phyloP scores from a whole-genome alignment of 2,329 filamentous ascomycete species.

The Magnaporthiopsis poae region DNA sequence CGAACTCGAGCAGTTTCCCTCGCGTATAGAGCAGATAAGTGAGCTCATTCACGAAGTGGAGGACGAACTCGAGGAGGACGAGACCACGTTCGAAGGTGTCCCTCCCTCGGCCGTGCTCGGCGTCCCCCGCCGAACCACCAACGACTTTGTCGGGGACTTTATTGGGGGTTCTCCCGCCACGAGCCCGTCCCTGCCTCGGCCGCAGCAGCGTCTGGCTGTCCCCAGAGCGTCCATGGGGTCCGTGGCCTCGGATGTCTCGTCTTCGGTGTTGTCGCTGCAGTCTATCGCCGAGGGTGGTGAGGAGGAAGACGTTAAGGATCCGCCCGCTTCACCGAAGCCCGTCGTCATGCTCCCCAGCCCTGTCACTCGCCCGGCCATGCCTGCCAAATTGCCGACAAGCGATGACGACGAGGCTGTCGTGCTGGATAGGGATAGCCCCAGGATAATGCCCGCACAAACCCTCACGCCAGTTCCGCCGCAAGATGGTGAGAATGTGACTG shows the following conservation, averaged over 20 bases:
- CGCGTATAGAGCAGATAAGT: conserved; percentile 33
- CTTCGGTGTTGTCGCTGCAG: conserved; percentile 29
- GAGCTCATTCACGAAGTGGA: conserved; percentile 36
- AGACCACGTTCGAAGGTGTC: conserved; percentile 25
- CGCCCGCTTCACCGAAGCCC: conserved; percentile 10
- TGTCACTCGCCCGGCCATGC: conserved; percentile 9
- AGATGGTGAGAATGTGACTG: not conserved
- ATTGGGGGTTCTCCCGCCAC: conserved; percentile 24
- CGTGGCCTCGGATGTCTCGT: conserved; percentile 20
- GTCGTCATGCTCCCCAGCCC: conserved; percentile 18
- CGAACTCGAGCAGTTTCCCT: conserved; percentile 39
- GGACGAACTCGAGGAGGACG: conserved; percentile 32
- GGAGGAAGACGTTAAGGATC: conserved; percentile 13
- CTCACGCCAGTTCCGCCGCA: not conserved
- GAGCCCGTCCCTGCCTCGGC: conserved; percentile 22
- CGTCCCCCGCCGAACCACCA: conserved; percentile 23
- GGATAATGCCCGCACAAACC: not conserved
- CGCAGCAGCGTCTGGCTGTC: conserved; percentile 18
- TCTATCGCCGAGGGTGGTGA: conserved; percentile 35
- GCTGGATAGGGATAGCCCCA: conserved; percentile 17
- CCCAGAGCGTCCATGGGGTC: conserved; percentile 20
- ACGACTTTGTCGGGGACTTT: conserved; percentile 29
- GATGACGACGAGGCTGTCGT: conserved; percentile 35
- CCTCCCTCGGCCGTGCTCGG: conserved; percentile 27
- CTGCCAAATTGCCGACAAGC: conserved; percentile 16